A percentile compares a stretch with the other conserved stretches of the same genome.
phyloP scores from a whole-genome alignment of 129 eudicot genomes.

The Sambucus nigra region DNA sequence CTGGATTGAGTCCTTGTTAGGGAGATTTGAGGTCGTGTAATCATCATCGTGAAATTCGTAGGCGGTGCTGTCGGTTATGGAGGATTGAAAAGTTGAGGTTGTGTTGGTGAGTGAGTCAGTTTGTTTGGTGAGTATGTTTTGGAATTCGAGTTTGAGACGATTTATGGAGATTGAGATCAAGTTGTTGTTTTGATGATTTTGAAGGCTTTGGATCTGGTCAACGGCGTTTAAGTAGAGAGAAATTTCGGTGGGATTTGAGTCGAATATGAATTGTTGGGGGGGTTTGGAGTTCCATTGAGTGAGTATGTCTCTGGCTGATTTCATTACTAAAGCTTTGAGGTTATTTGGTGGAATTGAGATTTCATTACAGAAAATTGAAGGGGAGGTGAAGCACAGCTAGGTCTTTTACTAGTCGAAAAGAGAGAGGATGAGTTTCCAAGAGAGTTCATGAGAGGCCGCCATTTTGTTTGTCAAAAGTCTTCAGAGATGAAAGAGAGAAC shows the following conservation, averaged over 20 bases:
- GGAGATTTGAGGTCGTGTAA: not conserved
- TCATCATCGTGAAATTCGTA: conserved; percentile 12
- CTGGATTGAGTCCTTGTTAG: conserved; percentile 1
- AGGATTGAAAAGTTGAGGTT: conserved; percentile 2
- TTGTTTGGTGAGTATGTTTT: conserved; percentile 6
- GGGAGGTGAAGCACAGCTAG: too few species aligned
- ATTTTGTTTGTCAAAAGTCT: too few species aligned
- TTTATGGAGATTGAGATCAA: conserved; percentile 2
- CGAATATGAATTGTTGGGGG: too few species aligned
- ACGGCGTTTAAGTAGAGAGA: not conserved
- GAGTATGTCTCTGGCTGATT: not conserved
- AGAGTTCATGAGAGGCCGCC: not conserved
- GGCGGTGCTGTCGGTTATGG: conserved; percentile 16
- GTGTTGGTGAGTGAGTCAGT: not conserved
- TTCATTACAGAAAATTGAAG: not conserved
- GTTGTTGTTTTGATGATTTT: not conserved
- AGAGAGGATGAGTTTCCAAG: not conserved
- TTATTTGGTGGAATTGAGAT: not conserved
- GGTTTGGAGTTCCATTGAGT: not conserved
- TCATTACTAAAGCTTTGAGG: not conserved
- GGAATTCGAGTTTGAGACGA: conserved; percentile 17
- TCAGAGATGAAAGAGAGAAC: too few species aligned
- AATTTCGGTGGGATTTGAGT: too few species aligned
- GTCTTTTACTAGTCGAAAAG: too few species aligned
- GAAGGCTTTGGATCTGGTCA: not conserved